Percentiles rank a stretch among this genome's conserved stretches.
Evolutionary conservation across 148 eudicot genomes (phyloP).

Genomic region (Dianthus caryophyllus): DNA sequence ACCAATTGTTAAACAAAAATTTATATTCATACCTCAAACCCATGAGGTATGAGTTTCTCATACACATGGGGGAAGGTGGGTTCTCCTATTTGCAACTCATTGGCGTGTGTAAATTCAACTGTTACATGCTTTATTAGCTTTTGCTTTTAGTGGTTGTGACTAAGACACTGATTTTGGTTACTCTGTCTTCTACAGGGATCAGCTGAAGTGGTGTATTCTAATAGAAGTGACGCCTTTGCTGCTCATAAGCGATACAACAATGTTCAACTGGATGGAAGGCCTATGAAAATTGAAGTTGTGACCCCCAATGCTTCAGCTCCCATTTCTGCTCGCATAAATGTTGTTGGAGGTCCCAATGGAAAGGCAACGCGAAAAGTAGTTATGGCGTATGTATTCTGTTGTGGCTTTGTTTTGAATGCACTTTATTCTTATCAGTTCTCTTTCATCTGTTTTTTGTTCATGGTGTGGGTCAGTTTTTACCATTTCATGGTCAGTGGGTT

Average conservation of each 20-base stretch:
- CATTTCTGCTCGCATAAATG: constrained; percentile 74
- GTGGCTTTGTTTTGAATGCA: background rate
- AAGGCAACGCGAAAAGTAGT: constrained; percentile 57
- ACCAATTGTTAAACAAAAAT: background rate
- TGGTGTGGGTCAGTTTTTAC: background rate
- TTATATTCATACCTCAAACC: too few species aligned
- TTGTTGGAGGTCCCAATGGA: constrained; percentile 67
- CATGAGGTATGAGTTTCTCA: too few species aligned
- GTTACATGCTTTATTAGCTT: background rate
- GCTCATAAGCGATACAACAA: constrained; percentile 85
- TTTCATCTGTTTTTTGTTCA: background rate
- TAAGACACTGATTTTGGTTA: background rate
- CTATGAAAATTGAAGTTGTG: constrained; percentile 81
- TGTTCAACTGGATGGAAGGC: constrained; percentile 84
- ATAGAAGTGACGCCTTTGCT: constrained; percentile 84
- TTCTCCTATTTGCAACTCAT: background rate
- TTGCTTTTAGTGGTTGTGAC: background rate
- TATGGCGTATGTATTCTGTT: constrained; percentile 43
- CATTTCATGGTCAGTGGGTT: background rate
- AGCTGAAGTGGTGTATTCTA: constrained; percentile 80
- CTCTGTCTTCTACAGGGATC: constrained; percentile 54
- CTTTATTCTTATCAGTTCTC: background rate
- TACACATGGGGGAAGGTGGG: background rate
- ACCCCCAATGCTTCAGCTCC: constrained; percentile 52
- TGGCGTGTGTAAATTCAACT: background rate